Base-by-base conservation (phyloP, 192 early-diverging fungal genomes). In the Phlyctochytrium arcticum region DNA sequence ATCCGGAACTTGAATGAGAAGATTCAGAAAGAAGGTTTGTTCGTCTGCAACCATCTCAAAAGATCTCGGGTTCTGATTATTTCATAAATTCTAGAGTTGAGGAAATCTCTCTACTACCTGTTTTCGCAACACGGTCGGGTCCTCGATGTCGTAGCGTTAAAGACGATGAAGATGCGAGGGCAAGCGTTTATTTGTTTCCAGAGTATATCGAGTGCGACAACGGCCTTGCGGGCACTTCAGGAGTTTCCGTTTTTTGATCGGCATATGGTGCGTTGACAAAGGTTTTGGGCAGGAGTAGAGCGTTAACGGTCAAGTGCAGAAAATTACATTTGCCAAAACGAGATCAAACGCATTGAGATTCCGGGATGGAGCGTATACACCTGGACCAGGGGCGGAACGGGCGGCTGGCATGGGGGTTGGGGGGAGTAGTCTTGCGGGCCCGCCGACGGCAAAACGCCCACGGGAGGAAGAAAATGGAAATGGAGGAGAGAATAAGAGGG, bases 151-250 rank as follows among this genome's bases (percentile, higher is more conserved):
- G 91, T 93, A 8, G 90, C 92, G 12, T 69, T 83, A 48, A 89
- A 90, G 65, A 95, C 89, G 6, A 62, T 71, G 29, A 88, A 86
- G 47, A 88, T 92, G 83, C 90, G 95, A 30, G 94, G 94, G 17
- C 97, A 99, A 75, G 97, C 97, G 0, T 95, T 93, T 71, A 72
- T 99, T 23, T 94, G 88, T 15, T 96, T 95, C 63, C 73, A 77
- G 31, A 89, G 95, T 60, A 86, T 95, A n/a, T 70, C 90, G 5
- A 73, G 82, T 17, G 91, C 97, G 3, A 95, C 93, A 32, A 76
- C 88, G 0, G 95, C 97, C 5, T 67, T 96, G 55, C 80, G 94
- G 58, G 83, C 89, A 27, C 74, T 98, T 36, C 90, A 96, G 73
- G 94, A 93, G 23, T 93, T 93, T 57, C 79, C 73, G 5, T 87